Percentiles rank a stretch among this genome's conserved stretches.
Evolutionary conservation across 2,329 filamentous ascomycete genomes (phyloP).

Genomic region (Epichloe brachyelytri): DNA sequence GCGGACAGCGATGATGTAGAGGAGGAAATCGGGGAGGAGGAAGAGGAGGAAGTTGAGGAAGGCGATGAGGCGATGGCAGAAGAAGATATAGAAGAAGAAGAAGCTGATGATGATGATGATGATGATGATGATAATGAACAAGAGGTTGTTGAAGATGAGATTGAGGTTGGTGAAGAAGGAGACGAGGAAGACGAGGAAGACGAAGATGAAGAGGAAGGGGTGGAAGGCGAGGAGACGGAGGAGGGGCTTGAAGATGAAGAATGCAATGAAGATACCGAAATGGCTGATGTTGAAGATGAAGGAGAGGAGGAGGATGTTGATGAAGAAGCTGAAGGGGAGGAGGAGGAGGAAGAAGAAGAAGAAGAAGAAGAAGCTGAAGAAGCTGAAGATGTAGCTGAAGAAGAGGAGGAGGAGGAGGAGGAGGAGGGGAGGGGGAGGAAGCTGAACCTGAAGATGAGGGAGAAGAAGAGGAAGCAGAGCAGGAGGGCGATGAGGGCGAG

Average conservation of each 20-base stretch:
- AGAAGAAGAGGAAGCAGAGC: not conserved
- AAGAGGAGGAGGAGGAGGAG: constrained; percentile 6
- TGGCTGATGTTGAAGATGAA: constrained; percentile 7
- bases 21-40: constrained; percentile 16
- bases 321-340: constrained; percentile 3
- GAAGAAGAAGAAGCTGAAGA: constrained; percentile 7
- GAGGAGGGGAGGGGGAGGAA: constrained; percentile 9
- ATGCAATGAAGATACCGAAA: constrained; percentile 9
- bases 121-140: constrained; percentile 6
- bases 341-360: constrained; percentile 6
- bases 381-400: constrained; percentile 5
- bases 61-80: constrained; percentile 12
- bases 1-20: constrained; percentile 19
- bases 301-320: constrained; percentile 8
- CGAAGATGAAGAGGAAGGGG: constrained; percentile 7
- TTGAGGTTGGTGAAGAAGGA: constrained; percentile 8
- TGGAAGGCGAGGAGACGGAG: constrained; percentile 9
- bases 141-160: constrained; percentile 5
- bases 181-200: constrained; percentile 7
- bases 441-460: not conserved
- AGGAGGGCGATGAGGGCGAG: no score
- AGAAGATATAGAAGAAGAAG: constrained; percentile 9
- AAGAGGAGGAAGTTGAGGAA: constrained; percentile 17
- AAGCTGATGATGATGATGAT: constrained; percentile 4
- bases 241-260: constrained; percentile 8